phyloP scores from a whole-genome alignment of 2,329 filamentous ascomycete species.

The Curvularia hawaiiensis region DNA sequence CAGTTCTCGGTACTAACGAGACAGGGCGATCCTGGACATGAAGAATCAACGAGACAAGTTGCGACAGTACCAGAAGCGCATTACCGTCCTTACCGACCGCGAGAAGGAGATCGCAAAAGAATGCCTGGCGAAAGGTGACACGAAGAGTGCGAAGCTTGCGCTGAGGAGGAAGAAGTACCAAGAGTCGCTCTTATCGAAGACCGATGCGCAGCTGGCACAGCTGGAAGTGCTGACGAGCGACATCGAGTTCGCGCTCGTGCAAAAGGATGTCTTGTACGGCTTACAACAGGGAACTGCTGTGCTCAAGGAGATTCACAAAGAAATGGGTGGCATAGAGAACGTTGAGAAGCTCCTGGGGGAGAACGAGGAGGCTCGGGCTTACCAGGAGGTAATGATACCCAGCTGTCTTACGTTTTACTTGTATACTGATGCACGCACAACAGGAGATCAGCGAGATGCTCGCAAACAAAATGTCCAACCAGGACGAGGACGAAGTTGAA shows the following conservation, averaged over 20 bases:
- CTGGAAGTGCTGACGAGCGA: constrained; percentile 85
- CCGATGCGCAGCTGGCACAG: constrained; percentile 91
- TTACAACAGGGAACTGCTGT: constrained; percentile 90
- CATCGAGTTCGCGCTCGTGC: constrained; percentile 95
- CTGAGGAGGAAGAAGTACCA: constrained; percentile 97
- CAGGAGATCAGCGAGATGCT: constrained; percentile 94
- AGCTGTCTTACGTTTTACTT: not conserved
- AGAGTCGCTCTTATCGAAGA: constrained; percentile 84
- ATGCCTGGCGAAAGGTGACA: constrained; percentile 81
- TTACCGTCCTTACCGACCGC: constrained; percentile 81
- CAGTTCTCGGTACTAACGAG: constrained; percentile 11
- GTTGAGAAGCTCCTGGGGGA: constrained; percentile 97
- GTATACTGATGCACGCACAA: constrained; percentile 12
- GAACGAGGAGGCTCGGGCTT: constrained; percentile 85
- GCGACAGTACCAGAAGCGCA: constrained; percentile 92
- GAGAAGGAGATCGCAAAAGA: constrained; percentile 86
- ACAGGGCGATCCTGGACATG: constrained; percentile 93
- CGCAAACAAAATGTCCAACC: constrained; percentile 83
- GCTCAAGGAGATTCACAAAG: constrained; percentile 85
- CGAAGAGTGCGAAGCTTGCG: constrained; percentile 80
- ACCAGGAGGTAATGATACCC: constrained; percentile 72
- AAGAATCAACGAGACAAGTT: constrained; percentile 98
- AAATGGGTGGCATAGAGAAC: constrained; percentile 93
- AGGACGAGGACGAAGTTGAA: constrained; percentile 97
- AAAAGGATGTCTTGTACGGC: constrained; percentile 94